Base-by-base conservation (phyloP, 2,329 filamentous ascomycete genomes). In the Cadophora gregata region DNA sequence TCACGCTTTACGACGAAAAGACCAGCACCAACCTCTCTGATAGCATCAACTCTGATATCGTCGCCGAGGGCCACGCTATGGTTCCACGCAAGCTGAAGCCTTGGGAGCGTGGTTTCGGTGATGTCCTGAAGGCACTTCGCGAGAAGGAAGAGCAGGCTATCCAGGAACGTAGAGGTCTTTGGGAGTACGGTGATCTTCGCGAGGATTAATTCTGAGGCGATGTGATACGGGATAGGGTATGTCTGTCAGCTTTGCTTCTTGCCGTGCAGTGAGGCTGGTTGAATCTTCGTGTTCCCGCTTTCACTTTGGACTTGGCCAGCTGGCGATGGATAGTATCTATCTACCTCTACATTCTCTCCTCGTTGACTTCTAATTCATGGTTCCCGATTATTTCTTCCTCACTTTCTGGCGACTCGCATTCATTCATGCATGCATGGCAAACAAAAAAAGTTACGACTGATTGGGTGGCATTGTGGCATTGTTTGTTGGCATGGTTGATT, bases 141-240 rank as follows among this genome's bases (percentile, higher is more conserved):
- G 86, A 90, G 78, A 86, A 90, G 61, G 90, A 97, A 83, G 84
- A 85, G 42, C 84, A 90, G 78, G 95, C 95, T 4, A 97, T 96
- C 86, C 83, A 86, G 64, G 88, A 89, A 65, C 88, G 93, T 69
- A 84, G 88, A 72, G 96, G 96, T 51, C 96, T 97, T 86, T 99
- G 95, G 94, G 96, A 99, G 85, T 99, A 98, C 80, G 96, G 96
- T 73, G 96, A 98, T 79, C 85, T 97, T 76, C 97, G 93, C 16
- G 94, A 97, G 82, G 93, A 97, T 76, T 93, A 88, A 50, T 60
- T 42, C 31, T 8, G 21, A 25, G 14, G 14, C 10, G 21, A 25
- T 38, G n/a, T n/a, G 33, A 7, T n/a, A 19, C 16, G 29, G 25
- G 55, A 25, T 24, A 58, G 31, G 21, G 33, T 24, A 14, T 27